These are phyloP conservation scores for Violaceomyces palustris DNA, from an alignment of 1,284 basidiomycete genomes.

Conservation along the genomic window DNA sequence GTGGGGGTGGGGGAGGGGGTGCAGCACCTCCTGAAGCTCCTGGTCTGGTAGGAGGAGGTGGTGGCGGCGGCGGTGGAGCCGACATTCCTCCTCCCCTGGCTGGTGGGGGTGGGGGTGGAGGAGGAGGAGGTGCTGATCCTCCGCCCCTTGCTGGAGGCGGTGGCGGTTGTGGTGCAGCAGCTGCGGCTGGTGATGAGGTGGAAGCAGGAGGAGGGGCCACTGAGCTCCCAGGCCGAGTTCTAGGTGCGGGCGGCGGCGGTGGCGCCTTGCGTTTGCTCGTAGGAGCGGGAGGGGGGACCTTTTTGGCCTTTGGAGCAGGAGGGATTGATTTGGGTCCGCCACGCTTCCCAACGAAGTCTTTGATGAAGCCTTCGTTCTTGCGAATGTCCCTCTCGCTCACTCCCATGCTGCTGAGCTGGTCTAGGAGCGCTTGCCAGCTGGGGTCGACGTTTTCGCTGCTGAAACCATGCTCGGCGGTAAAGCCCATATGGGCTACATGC, in stretches of 20 bases:
- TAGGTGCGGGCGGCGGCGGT: slow-evolving; percentile 39
- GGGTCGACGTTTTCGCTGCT: slow-evolving; percentile 83
- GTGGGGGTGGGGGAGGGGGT: slow-evolving; percentile 26
- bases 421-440: slow-evolving; percentile 77
- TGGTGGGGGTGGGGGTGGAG: slow-evolving; percentile 51
- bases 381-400: slow-evolving; percentile 60
- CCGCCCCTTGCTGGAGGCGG: slow-evolving; percentile 54
- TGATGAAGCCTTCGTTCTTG: slow-evolving; percentile 83
- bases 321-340: slow-evolving; percentile 54
- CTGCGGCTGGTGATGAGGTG: slow-evolving; percentile 9
- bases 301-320: slow-evolving; percentile 58
- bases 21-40: slow-evolving; percentile 10
- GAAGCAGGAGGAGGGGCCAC: slow-evolving; percentile 11
- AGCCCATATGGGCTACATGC: slow-evolving; percentile 94
- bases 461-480: slow-evolving; percentile 78
- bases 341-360: slow-evolving; percentile 68
- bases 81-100: slow-evolving; percentile 1
- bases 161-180: slow-evolving; percentile 43
- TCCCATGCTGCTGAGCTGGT: slow-evolving; percentile 67
- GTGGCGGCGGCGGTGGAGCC: slow-evolving; percentile 6
- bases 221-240: slow-evolving; percentile 9
- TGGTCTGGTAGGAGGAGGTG: slow-evolving; percentile 4
- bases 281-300: slow-evolving; percentile 59
- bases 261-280: slow-evolving; percentile 45
- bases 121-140: slow-evolving; percentile 53